These are phyloP conservation scores for Didymella pinodella DNA, from an alignment of 2,329 filamentous ascomycete genomes.

Conservation along the genomic window DNA sequence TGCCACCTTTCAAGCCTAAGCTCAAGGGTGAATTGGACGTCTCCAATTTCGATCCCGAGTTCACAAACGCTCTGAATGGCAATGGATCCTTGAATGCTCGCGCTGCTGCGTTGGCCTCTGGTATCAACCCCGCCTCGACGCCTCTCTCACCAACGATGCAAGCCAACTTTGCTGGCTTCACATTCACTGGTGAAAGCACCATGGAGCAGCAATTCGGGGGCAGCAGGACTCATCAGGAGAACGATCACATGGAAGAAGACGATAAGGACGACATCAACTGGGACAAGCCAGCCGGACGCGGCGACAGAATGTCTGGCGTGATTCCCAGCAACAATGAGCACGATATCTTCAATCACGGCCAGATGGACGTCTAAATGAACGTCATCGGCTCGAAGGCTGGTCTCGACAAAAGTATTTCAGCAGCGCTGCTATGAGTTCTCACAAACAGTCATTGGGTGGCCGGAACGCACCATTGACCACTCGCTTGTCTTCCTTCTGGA, in stretches of 20 bases:
- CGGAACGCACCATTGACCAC: slow-evolving; percentile 10
- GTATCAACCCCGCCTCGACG: slow-evolving; percentile 83
- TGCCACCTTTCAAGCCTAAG: slow-evolving; percentile 97
- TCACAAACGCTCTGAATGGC: slow-evolving; percentile 90
- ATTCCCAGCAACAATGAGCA: slow-evolving; percentile 55
- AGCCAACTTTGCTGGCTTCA: slow-evolving; percentile 98
- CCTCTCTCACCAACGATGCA: slow-evolving; percentile 95
- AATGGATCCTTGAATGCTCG: slow-evolving; percentile 88
- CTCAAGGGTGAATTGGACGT: slow-evolving; percentile 95
- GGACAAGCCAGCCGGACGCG: slow-evolving; percentile 51
- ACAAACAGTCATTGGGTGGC: slow-evolving; percentile 10
- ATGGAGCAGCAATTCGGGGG: slow-evolving; percentile 79
- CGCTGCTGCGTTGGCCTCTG: slow-evolving; percentile 83
- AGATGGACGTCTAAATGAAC: slow-evolving; percentile 46
- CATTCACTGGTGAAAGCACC: slow-evolving; percentile 96
- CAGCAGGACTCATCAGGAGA: slow-evolving; percentile 49
- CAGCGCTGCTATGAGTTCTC: slow-evolving; percentile 30
- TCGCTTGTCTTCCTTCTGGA: slow-evolving; percentile 31
- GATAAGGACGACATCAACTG: slow-evolving; percentile 53
- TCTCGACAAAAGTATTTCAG: slow-evolving; percentile 44
- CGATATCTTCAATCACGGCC: slow-evolving; percentile 58
- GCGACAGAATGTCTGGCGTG: slow-evolving; percentile 62
- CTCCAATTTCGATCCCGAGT: slow-evolving; percentile 98
- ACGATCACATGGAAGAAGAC: slow-evolving; percentile 57
- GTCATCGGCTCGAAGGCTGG: slow-evolving; percentile 14